Conservation (phyloP, 2,329 filamentous ascomycete species). For the Atkinsonella texensis region DNA sequence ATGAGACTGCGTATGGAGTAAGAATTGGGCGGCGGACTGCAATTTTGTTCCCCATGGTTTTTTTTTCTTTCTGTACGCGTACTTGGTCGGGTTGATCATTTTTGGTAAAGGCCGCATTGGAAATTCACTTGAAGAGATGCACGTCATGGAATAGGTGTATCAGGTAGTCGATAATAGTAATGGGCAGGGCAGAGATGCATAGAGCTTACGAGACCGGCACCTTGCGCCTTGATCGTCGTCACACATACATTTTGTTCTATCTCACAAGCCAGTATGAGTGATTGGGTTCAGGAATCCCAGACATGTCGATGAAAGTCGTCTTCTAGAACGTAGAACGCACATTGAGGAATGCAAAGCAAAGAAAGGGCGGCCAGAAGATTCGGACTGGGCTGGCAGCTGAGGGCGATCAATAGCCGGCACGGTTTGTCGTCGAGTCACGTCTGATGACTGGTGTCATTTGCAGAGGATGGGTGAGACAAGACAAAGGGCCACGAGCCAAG, state of each 20-base stretch:
- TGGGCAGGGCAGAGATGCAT: slow-evolving; percentile 1
- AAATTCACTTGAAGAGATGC: slow-evolving; percentile 3
- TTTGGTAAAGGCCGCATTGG: slow-evolving; percentile 4
- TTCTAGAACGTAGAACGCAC: not conserved
- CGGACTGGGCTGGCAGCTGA: not conserved
- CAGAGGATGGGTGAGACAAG: not conserved
- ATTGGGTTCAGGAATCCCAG: not conserved
- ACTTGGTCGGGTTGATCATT: not conserved
- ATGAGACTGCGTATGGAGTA: not conserved
- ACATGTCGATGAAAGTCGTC: not conserved
- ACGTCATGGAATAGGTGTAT: slow-evolving; percentile 6
- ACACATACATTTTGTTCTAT: not conserved
- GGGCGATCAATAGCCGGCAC: no score
- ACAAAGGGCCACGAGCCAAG: not conserved
- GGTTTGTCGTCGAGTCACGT: not conserved
- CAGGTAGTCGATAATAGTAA: slow-evolving; percentile 11
- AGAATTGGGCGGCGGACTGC: not conserved
- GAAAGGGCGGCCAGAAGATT: not conserved
- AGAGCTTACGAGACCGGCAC: not conserved
- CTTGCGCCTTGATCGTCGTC: not conserved
- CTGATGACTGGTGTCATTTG: slow-evolving; percentile 1
- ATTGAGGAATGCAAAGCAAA: not conserved
- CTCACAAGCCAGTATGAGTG: not conserved
- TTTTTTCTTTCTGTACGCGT: not conserved
- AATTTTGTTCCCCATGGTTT: not conserved